phyloP scores from a whole-genome alignment of 2,329 filamentous ascomycete species.

The Thermothelomyces thermophilus region DNA sequence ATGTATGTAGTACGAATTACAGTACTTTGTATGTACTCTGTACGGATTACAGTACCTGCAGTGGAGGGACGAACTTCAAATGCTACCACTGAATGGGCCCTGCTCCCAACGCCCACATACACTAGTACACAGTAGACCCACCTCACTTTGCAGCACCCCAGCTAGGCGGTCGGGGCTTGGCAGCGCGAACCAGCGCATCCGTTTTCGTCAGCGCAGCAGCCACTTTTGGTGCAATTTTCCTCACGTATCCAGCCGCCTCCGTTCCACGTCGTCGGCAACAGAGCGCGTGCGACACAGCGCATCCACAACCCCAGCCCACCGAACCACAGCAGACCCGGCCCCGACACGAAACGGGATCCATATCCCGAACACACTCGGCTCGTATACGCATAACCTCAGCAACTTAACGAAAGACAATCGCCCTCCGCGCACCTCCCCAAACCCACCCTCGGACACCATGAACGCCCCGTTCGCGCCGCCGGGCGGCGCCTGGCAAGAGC shows the following conservation, averaged over 20 bases:
- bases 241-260: neutral
- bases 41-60: no score
- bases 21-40: no score
- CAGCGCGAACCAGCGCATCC: neutral
- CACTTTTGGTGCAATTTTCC: neutral
- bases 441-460: conserved; percentile 31
- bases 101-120: conserved; percentile 3
- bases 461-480: conserved; percentile 34
- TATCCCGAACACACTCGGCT: neutral
- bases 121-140: no score
- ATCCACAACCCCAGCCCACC: neutral
- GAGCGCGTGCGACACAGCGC: neutral
- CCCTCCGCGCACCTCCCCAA: no score
- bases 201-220: conserved; percentile 3
- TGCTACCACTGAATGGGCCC: neutral
- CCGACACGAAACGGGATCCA: neutral
- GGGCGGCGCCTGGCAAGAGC: conserved; percentile 65
- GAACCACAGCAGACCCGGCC: neutral
- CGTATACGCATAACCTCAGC: no score
- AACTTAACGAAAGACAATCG: neutral
- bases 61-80: no score
- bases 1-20: no score
- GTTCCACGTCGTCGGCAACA: neutral
- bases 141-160: neutral
- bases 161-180: conserved; percentile 2